These are phyloP conservation scores for Arthrobotrys entomopaga DNA, from an alignment of 2,329 filamentous ascomycete genomes.

Conservation along the genomic window DNA sequence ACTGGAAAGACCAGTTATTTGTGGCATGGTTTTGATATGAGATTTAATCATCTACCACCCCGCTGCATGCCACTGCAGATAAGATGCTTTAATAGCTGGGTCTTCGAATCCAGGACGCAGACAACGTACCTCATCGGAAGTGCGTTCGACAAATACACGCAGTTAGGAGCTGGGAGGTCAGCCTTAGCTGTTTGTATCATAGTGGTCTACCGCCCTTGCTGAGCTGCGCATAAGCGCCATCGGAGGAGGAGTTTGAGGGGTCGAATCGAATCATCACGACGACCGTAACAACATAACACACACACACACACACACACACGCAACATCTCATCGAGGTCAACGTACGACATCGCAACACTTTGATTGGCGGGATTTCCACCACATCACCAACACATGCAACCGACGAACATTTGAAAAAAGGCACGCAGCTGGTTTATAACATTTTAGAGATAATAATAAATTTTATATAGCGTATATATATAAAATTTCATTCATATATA, in stretches of 20 bases:
- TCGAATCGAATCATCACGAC: slow-evolving; percentile 1
- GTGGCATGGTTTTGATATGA: slow-evolving; percentile 22
- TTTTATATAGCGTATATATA: slow-evolving; percentile 4
- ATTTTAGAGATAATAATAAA: too few relatives aligned
- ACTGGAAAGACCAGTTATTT: slow-evolving; percentile 42
- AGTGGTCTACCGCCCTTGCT: slow-evolving; percentile 28
- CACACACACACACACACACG: background rate
- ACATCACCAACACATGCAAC: slow-evolving; percentile 22
- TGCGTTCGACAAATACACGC: slow-evolving; percentile 43
- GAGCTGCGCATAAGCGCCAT: slow-evolving; percentile 43
- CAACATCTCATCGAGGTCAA: slow-evolving; percentile 7
- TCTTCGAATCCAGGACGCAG: slow-evolving; percentile 34
- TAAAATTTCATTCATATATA: background rate
- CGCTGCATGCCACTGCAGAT: background rate
- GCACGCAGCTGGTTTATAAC: background rate
- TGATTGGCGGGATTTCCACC: slow-evolving; percentile 38
- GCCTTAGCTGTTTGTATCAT: slow-evolving; percentile 41
- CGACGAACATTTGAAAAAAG: too few relatives aligned
- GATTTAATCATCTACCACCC: slow-evolving; percentile 50
- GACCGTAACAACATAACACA: background rate
- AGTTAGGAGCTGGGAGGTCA: slow-evolving; percentile 52
- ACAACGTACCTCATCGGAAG: slow-evolving; percentile 49
- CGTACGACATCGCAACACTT: slow-evolving; percentile 19
- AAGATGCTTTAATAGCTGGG: slow-evolving; percentile 42
- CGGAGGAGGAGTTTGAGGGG: slow-evolving; percentile 51